Percentiles rank a stretch among this genome's conserved stretches.
These are phyloP conservation scores for Anthoceros angustus DNA, from an alignment of 225 moss, liverwort and hornwort genomes.

Conservation along the genomic window DNA sequence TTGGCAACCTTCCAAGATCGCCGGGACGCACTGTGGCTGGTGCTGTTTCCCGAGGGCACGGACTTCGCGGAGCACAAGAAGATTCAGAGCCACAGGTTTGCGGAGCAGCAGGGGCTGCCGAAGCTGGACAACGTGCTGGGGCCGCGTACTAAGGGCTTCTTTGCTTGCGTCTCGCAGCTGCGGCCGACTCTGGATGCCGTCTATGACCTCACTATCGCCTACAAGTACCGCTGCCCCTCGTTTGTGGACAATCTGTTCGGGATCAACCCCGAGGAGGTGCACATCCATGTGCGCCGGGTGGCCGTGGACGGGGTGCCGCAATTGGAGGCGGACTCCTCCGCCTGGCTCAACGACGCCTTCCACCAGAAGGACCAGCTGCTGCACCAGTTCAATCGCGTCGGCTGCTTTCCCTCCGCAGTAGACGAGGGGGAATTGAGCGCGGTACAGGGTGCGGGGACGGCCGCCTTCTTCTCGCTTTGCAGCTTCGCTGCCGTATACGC, in stretches of 20 bases:
- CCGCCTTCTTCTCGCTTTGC: slow-evolving; percentile 16
- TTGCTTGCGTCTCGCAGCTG: slow-evolving; percentile 55
- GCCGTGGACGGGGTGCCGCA: slow-evolving; percentile 48
- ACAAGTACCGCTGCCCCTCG: slow-evolving; percentile 68
- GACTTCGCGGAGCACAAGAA: slow-evolving; percentile 89
- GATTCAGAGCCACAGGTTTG: slow-evolving; percentile 52
- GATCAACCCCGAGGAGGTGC: slow-evolving; percentile 93
- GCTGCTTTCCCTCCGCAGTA: slow-evolving; percentile 43
- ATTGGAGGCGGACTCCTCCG: slow-evolving; percentile 42
- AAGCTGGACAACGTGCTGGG: slow-evolving; percentile 73
- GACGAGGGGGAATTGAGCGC: slow-evolving; percentile 44
- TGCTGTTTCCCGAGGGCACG: slow-evolving; percentile 94
- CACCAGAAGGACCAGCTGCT: slow-evolving; percentile 56
- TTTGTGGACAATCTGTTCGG: slow-evolving; percentile 91
- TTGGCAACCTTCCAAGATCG: slow-evolving; percentile 54
- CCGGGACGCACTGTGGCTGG: slow-evolving; percentile 74
- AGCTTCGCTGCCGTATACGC: slow-evolving; percentile 31
- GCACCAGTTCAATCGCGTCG: slow-evolving; percentile 38
- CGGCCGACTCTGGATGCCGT: slow-evolving; percentile 67
- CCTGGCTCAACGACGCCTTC: slow-evolving; percentile 71
- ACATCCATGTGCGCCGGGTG: slow-evolving; percentile 74
- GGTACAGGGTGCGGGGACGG: slow-evolving; percentile 26
- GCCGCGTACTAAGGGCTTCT: slow-evolving; percentile 81
- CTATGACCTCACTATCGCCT: slow-evolving; percentile 88
- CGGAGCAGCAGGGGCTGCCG: slow-evolving; percentile 45